These are phyloP conservation scores for Leptographium galeiforme DNA, from an alignment of 2,329 filamentous ascomycete genomes.

Conservation along the genomic window DNA sequence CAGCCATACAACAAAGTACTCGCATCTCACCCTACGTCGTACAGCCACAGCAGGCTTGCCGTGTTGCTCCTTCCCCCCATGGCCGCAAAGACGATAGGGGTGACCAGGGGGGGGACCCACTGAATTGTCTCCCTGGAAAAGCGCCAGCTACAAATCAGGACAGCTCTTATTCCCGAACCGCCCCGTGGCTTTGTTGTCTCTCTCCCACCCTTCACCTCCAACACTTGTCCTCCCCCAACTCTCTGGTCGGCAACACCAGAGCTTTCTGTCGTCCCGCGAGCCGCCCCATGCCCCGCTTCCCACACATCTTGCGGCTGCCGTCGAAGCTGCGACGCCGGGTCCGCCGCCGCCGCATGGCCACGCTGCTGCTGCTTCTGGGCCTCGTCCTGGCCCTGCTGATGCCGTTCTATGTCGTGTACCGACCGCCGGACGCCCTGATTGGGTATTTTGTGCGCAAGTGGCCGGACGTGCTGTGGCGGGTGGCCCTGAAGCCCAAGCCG, in stretches of 20 bases:
- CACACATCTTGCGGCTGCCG: constrained; percentile 38
- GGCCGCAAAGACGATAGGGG: too few species aligned
- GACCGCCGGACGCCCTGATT: constrained; percentile 61
- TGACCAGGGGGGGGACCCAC: too few species aligned
- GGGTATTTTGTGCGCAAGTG: constrained; percentile 55
- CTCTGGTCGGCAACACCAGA: neutral
- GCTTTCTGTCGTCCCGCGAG: neutral
- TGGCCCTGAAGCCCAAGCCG: constrained; percentile 22
- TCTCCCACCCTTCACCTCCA: too few species aligned
- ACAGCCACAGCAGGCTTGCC: too few species aligned
- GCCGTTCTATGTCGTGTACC: constrained; percentile 61
- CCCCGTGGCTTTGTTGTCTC: too few species aligned
- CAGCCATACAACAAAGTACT: too few species aligned
- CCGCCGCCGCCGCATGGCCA: constrained; percentile 45
- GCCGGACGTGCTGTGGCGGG: constrained; percentile 69
- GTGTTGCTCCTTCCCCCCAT: too few species aligned
- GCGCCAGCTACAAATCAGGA: too few species aligned
- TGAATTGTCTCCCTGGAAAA: too few species aligned
- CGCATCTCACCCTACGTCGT: too few species aligned
- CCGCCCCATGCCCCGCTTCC: constrained; percentile 17
- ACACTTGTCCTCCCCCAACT: neutral
- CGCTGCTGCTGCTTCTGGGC: constrained; percentile 30
- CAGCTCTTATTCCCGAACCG: too few species aligned
- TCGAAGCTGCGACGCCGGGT: constrained; percentile 43
- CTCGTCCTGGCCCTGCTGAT: constrained; percentile 19